Evolutionary conservation across 2,329 filamentous ascomycete genomes (phyloP).

Genomic region (Alternaria burnsii): DNA sequence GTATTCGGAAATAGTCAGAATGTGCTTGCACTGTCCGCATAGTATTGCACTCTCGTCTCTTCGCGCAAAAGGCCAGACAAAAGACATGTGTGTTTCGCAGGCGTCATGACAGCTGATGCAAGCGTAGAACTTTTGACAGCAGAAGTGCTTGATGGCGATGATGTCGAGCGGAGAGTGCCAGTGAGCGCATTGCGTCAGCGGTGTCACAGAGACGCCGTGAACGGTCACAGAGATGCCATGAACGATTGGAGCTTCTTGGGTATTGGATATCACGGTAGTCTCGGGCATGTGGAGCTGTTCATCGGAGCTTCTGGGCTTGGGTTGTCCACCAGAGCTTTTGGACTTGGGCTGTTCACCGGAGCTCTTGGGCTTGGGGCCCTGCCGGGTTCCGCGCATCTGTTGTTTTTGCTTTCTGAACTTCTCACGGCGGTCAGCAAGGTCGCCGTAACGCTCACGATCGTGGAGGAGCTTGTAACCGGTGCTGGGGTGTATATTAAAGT

Average conservation of each 20-base stretch:
- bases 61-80: slow-evolving; percentile 31
- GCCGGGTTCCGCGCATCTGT: no score
- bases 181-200: slow-evolving; percentile 46
- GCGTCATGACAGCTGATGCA: slow-evolving; percentile 48
- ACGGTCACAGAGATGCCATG: slow-evolving; percentile 39
- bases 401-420: no score
- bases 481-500: no score
- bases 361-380: no score
- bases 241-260: slow-evolving; percentile 17
- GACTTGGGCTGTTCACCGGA: no score
- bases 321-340: no score
- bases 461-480: no score
- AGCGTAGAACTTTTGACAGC: slow-evolving; percentile 50
- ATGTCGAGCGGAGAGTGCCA: slow-evolving; percentile 47
- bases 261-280: background rate
- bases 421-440: no score
- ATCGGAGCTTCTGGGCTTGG: no score
- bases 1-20: slow-evolving; percentile 42
- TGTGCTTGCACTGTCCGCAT: slow-evolving; percentile 42
- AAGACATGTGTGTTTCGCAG: slow-evolving; percentile 35
- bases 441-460: no score
- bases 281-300: slow-evolving; percentile 5
- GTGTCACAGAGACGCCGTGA: slow-evolving; percentile 39
- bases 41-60: slow-evolving; percentile 37
- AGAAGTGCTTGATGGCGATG: slow-evolving; percentile 49